Conservation (phyloP, 2,329 filamentous ascomycete species). For the Chrysoporthe puriensis region DNA sequence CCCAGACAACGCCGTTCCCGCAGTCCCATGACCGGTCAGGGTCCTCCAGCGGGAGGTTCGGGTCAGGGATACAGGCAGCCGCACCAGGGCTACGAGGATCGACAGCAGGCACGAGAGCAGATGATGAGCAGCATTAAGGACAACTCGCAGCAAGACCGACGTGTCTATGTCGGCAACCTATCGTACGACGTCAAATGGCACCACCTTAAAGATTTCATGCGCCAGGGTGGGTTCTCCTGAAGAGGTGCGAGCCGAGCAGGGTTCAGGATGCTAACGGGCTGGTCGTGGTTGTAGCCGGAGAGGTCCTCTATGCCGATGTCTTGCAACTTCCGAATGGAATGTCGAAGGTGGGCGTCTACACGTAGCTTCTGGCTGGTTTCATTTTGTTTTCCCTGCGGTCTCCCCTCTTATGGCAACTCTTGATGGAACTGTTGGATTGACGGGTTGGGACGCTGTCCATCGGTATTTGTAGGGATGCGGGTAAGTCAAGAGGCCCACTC, state of each 20-base stretch:
- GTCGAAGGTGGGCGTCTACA: slow-evolving; percentile 99
- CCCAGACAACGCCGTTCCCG: slow-evolving; percentile 77
- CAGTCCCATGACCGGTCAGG: slow-evolving; percentile 83
- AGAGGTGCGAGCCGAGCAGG: slow-evolving; percentile 27
- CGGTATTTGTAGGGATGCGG: slow-evolving; percentile 99
- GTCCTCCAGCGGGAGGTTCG: slow-evolving; percentile 70
- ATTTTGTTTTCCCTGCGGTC: slow-evolving; percentile 66
- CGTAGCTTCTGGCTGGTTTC: slow-evolving; percentile 85
- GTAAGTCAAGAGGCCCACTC: slow-evolving; percentile 61
- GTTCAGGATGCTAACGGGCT: slow-evolving; percentile 43
- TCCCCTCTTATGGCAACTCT: slow-evolving; percentile 53
- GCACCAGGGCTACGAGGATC: slow-evolving; percentile 82
- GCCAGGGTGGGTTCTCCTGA: slow-evolving; percentile 76
- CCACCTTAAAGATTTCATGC: slow-evolving; percentile 99
- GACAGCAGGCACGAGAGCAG: slow-evolving; percentile 81
- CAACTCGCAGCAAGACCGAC: slow-evolving; percentile 95
- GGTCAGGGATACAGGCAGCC: slow-evolving; percentile 67
- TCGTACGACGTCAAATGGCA: slow-evolving; percentile 99
- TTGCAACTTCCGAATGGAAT: slow-evolving; percentile 99
- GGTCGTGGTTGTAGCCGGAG: slow-evolving; percentile 72
- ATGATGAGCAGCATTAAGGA: slow-evolving; percentile 97
- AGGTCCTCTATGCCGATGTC: slow-evolving; percentile 99
- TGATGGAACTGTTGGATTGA: slow-evolving; percentile 98
- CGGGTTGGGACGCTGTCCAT: slow-evolving; percentile 92
- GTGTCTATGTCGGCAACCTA: slow-evolving; percentile 98